Percentiles rank a stretch among this genome's conserved stretches.
Conservation (phyloP, 345 rosid species). For the Luvunga scandens region DNA sequence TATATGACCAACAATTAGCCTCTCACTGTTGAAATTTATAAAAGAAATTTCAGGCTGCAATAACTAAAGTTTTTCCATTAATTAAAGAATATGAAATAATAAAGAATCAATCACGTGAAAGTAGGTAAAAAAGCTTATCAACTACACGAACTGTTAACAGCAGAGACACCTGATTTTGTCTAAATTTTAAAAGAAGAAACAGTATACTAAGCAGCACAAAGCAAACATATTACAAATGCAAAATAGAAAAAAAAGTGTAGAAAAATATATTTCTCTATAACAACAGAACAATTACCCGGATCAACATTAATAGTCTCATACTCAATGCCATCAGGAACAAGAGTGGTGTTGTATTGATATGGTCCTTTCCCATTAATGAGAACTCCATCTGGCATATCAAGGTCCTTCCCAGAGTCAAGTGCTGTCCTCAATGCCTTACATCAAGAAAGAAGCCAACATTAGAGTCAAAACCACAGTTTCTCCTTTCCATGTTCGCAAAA, state of each 20-base stretch:
- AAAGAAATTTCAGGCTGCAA: neutral
- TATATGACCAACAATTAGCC: neutral
- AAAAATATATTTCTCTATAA: neutral
- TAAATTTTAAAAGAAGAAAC: neutral
- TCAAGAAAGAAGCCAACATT: slow-evolving; percentile 4
- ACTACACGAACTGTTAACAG: neutral
- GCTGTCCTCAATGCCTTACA: slow-evolving; percentile 62
- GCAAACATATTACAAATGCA: neutral
- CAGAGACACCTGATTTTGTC: neutral
- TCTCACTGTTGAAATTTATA: neutral
- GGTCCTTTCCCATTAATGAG: slow-evolving; percentile 97
- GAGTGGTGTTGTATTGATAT: slow-evolving; percentile 61
- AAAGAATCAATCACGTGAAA: neutral
- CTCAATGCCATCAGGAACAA: slow-evolving; percentile 77
- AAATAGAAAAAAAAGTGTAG: neutral
- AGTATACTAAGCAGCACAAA: neutral
- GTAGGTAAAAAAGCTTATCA: neutral
- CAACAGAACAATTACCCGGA: slow-evolving; percentile 49
- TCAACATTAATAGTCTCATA: slow-evolving; percentile 64
- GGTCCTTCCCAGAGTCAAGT: slow-evolving; percentile 83
- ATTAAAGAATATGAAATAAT: neutral
- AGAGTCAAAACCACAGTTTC: neutral
- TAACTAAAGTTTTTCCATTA: neutral
- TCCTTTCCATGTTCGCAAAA: neutral
- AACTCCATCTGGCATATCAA: slow-evolving; percentile 96